A percentile compares a stretch with the other conserved stretches of the same genome.
Evolutionary conservation across 2,329 filamentous ascomycete species (phyloP).

Genomic region (Claviceps sp.): DNA sequence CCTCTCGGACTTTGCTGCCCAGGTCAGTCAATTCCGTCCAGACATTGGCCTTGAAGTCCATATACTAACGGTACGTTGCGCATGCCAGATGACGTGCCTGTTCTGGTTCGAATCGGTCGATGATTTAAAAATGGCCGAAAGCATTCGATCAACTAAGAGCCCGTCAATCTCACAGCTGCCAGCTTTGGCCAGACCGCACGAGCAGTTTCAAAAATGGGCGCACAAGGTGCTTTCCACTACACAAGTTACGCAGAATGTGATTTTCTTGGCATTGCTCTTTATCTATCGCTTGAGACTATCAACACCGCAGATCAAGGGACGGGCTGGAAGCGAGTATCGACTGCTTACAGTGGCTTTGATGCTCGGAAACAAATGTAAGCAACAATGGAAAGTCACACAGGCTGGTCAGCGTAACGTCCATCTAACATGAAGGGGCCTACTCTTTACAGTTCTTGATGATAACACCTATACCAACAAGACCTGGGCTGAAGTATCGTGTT

Average conservation of each 20-base stretch:
- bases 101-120: slow-evolving; percentile 93
- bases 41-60: neutral
- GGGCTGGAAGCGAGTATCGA: slow-evolving; percentile 84
- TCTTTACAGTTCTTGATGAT: slow-evolving; percentile 70
- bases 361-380: slow-evolving; percentile 89
- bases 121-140: slow-evolving; percentile 63
- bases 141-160: slow-evolving; percentile 31
- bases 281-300: slow-evolving; percentile 85
- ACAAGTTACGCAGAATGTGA: slow-evolving; percentile 91
- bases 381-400: neutral
- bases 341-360: slow-evolving; percentile 89
- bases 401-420: neutral
- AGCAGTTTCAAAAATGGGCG: slow-evolving; percentile 87
- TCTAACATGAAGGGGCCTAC: neutral
- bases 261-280: slow-evolving; percentile 78
- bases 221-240: slow-evolving; percentile 82
- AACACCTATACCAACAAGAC: slow-evolving; percentile 99
- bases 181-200: slow-evolving; percentile 59
- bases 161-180: slow-evolving; percentile 41
- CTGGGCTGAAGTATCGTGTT: slow-evolving; percentile 94
- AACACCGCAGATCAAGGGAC: slow-evolving; percentile 80
- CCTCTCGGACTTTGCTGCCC: slow-evolving; percentile 69
- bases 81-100: slow-evolving; percentile 69
- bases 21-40: slow-evolving; percentile 37
- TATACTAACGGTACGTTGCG: neutral